Evolutionary conservation across 106 monocot genomes (phyloP), one percentile per base, ranked within the genome.

Genomic region (Cymbidium sinense): DNA sequence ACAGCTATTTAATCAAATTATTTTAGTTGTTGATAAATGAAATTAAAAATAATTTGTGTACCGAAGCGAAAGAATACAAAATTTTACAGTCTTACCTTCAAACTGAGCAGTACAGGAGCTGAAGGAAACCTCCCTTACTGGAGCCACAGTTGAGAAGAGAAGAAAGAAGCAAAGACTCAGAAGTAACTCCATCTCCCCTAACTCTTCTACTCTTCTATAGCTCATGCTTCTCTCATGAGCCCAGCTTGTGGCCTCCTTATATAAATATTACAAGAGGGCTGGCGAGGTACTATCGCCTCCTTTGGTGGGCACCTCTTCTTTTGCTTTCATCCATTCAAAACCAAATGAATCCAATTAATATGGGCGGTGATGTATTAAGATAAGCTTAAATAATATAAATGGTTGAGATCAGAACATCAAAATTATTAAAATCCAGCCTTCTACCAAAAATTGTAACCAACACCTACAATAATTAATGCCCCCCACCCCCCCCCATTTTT

Each of bases 81-180:
- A 39, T 39, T 39, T 39, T 39, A n/a, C 37, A 4, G 37, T 39
- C 33, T 69, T 81, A 81, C 87, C 83, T 44, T 81, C 34, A 30
- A 76, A n/a, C 3, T 80, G 78, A 67, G 77, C 69, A 74, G 78
- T 44, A 64, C 79, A 83, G 2, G 83, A 80, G 70, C 55, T 65
- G 3, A 20, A 43, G 55, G 75, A 70, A 54, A 70, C 37, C 34
- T 61, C 78, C 73, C 58, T 80, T 11, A 52, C 2, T 74, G 83
- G 37, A 83, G 83, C 81, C 21, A 74, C 80, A 35, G 31, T 19
- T 61, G 41, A 4, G 78, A 86, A 70, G 77, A 89, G 83, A 52
- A 83, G 50, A 76, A 75, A 81, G 70, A 86, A 31, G 73, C 17
- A 35, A 74, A 80, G 34, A 35, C 17, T 70, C 3, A 33, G 34